These are phyloP conservation scores for Fagopyrum esculentum DNA, from an alignment of 148 eudicot species.

Conservation along the genomic window DNA sequence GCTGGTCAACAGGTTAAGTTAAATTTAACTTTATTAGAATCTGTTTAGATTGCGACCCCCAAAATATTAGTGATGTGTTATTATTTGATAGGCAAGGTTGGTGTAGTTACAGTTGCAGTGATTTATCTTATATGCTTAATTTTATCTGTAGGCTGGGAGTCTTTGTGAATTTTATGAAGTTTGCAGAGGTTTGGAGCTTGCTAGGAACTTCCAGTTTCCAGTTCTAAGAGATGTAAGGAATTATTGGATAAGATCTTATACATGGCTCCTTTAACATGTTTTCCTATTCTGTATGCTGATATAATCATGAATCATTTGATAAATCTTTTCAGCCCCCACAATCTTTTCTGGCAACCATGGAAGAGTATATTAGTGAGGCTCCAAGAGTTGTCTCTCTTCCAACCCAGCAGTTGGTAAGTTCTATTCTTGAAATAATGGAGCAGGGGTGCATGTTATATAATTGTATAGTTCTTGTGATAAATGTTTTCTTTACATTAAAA, in stretches of 20 bases:
- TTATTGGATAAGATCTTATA: neutral
- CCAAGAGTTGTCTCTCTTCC: slow-evolving; percentile 80
- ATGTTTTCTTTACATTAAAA: neutral
- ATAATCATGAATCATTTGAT: neutral
- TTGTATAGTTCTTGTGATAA: neutral
- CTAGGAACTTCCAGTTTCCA: slow-evolving; percentile 95
- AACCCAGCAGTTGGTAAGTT: slow-evolving; percentile 55
- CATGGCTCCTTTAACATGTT: neutral
- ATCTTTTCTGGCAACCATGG: slow-evolving; percentile 64
- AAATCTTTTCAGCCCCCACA: slow-evolving; percentile 51
- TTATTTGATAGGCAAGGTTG: neutral
- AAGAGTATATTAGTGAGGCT: slow-evolving; percentile 93
- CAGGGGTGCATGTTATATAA: neutral
- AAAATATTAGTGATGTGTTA: neutral
- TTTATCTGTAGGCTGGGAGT: slow-evolving; percentile 45
- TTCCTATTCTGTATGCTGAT: neutral
- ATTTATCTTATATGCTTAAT: neutral
- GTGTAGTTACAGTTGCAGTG: neutral
- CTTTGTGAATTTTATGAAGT: slow-evolving; percentile 92
- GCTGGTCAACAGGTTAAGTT: slow-evolving; percentile 86
- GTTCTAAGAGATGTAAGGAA: slow-evolving; percentile 71
- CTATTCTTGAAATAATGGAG: neutral
- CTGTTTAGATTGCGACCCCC: neutral
- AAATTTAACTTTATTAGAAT: neutral
- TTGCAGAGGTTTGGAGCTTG: slow-evolving; percentile 92